A percentile compares a stretch with the other conserved stretches of the same genome.
phyloP scores from a whole-genome alignment of 208 protist species.

The Trichomonas gallinae region DNA sequence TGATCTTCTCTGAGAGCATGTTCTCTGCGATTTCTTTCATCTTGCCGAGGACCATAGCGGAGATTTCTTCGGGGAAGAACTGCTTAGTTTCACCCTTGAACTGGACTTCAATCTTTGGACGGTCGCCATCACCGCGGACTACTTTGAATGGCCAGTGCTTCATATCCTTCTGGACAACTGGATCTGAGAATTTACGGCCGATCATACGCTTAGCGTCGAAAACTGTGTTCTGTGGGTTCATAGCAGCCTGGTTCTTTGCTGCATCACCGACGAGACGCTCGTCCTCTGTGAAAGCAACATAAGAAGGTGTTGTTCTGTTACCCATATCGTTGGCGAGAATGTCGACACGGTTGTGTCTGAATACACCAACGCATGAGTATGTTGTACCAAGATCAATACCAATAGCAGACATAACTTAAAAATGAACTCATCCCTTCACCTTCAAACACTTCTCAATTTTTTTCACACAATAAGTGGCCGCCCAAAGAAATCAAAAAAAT shows the following conservation, averaged over 20 bases:
- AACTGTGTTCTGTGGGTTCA: conserved; percentile 70
- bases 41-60: no score
- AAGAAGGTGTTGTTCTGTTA: conserved; percentile 68
- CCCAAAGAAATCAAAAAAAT: no score
- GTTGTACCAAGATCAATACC: no score
- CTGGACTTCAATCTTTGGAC: conserved; percentile 55
- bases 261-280: conserved; percentile 68
- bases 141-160: conserved; percentile 73
- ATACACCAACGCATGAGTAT: conserved; percentile 52
- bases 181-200: conserved; percentile 56
- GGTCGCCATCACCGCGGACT: conserved; percentile 52
- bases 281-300: conserved; percentile 68
- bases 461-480: no score
- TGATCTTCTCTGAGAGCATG: conserved; percentile 68
- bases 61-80: no score
- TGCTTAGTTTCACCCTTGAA: conserved; percentile 60
- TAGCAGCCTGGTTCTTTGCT: conserved; percentile 66
- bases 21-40: conserved; percentile 59
- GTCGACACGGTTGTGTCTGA: conserved; percentile 63
- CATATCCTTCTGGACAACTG: conserved; percentile 48
- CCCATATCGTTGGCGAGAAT: conserved; percentile 55
- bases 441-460: no score
- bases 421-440: no score
- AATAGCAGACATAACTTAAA: neutral
- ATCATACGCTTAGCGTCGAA: no score